phyloP scores from a whole-genome alignment of 805 yeast genomes.

The Pichia thaimueangensis region DNA sequence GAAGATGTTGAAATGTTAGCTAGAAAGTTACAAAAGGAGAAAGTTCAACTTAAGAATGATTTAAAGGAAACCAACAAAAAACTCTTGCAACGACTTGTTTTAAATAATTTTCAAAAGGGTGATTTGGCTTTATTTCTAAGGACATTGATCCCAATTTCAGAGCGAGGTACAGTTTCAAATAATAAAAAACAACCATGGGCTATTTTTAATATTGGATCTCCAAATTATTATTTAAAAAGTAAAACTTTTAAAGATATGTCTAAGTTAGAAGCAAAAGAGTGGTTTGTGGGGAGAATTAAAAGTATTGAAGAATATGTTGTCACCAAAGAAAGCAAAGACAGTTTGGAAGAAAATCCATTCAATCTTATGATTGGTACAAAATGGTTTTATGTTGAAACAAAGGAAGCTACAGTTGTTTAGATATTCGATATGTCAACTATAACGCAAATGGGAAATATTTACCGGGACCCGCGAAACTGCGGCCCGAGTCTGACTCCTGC shows the following conservation, averaged over 20 bases:
- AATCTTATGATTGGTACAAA: constrained; percentile 51
- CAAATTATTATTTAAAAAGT: constrained; percentile 67
- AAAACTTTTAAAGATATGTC: constrained; percentile 18
- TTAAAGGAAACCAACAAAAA: constrained; percentile 32
- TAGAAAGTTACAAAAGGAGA: constrained; percentile 73
- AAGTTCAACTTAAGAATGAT: constrained; percentile 44
- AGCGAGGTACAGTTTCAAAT: not conserved
- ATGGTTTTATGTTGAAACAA: constrained; percentile 61
- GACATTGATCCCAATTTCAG: constrained; percentile 33
- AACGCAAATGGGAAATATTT: too few species aligned
- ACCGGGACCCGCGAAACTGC: too few species aligned
- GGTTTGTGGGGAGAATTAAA: constrained; percentile 72
- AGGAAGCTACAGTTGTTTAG: not conserved
- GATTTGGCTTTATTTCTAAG: constrained; percentile 85
- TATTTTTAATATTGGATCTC: constrained; percentile 84
- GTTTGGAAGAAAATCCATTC: constrained; percentile 51
- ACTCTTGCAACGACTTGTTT: constrained; percentile 49
- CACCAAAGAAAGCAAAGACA: constrained; percentile 35
- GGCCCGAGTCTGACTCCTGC: too few species aligned
- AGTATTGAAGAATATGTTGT: constrained; percentile 51
- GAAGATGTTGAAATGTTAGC: constrained; percentile 88
- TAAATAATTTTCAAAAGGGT: constrained; percentile 59
- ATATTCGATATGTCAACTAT: too few species aligned
- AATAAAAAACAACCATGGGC: constrained; percentile 68
- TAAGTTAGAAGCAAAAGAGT: constrained; percentile 49